These are phyloP conservation scores for Pythium rishiriense DNA, from an alignment of 352 stramenopile genomes.

Conservation along the genomic window DNA sequence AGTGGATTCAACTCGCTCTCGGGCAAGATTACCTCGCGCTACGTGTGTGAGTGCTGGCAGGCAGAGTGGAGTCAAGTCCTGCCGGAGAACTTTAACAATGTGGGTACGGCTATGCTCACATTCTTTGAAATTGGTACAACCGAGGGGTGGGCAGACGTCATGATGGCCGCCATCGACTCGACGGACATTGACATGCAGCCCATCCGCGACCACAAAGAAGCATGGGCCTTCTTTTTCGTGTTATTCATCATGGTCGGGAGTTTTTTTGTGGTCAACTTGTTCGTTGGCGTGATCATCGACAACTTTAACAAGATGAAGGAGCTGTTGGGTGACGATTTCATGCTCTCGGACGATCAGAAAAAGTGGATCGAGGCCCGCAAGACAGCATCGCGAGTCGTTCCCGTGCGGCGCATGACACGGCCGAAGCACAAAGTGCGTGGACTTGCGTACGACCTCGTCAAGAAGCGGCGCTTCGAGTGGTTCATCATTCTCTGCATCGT, in stretches of 20 bases:
- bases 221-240: constrained; percentile 88
- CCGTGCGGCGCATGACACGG: constrained; percentile 54
- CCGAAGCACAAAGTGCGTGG: constrained; percentile 54
- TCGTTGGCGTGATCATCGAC: constrained; percentile 94
- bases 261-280: constrained; percentile 95
- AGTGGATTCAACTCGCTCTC: constrained; percentile 29
- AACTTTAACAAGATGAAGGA: constrained; percentile 93
- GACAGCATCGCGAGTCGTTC: constrained; percentile 57
- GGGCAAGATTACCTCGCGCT: constrained; percentile 53
- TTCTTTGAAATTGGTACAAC: constrained; percentile 95
- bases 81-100: constrained; percentile 88
- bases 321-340: constrained; percentile 63
- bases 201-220: constrained; percentile 76
- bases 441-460: constrained; percentile 66
- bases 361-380: constrained; percentile 89
- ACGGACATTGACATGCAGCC: constrained; percentile 92
- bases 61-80: constrained; percentile 50
- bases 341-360: constrained; percentile 89
- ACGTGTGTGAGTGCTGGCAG: constrained; percentile 68
- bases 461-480: constrained; percentile 79
- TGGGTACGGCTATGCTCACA: constrained; percentile 69
- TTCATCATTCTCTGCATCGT: constrained; percentile 91
- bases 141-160: constrained; percentile 92
- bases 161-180: constrained; percentile 89
- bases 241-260: constrained; percentile 91